Base-by-base conservation (phyloP, 352 stramenopile genomes). In the Phytopythium chamaehyphon region DNA sequence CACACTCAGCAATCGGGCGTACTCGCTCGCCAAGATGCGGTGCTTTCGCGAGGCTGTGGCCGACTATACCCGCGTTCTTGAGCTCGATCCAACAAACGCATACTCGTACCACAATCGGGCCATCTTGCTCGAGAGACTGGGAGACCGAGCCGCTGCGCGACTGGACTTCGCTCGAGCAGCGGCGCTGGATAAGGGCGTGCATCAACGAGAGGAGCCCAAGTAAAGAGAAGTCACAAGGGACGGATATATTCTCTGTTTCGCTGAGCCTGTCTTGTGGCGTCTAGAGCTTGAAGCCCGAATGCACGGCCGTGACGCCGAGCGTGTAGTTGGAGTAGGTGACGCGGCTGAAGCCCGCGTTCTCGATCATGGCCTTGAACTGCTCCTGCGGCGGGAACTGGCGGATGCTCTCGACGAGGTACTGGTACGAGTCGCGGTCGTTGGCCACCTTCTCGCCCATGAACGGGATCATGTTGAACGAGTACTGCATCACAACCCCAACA, bases 381-480 rank as follows among this genome's bases (percentile, higher is more conserved):
- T 98, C 86, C 71, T 99, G 96, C 35, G 88, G 82, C n/a, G 96
- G 96, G 71, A 99, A 99, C 66, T 98, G 97, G 45, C 97, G 90
- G 66, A 99, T 99, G 67, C 92, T 98, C 71, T 99, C 97, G 12
- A 99, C 97, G 21, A 99, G 59, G 66, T 99, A 99, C 76, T 99
- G 96, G 80, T 99, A 99, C 15, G 96, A 98, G 49, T 87, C 81
- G 40, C 91, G 83, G 85, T 99, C 97, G 57, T 96, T 93, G 6
- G 94, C 93, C 9, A 99, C 88, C 50, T 97, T 84, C 63, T 99
- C 82, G 19, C 92, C 93, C 33, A 98, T 72, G 19, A 88, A 66
- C 26, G 97, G 97, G 61, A 99, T 99, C 28, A 99, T 92, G 60
- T 98, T 89, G 68, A 99, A 99, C 6, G 94, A 98, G 71, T 99